phyloP scores from a whole-genome alignment of 495 filamentous ascomycete species.

The Tetracladium marchalianum region DNA sequence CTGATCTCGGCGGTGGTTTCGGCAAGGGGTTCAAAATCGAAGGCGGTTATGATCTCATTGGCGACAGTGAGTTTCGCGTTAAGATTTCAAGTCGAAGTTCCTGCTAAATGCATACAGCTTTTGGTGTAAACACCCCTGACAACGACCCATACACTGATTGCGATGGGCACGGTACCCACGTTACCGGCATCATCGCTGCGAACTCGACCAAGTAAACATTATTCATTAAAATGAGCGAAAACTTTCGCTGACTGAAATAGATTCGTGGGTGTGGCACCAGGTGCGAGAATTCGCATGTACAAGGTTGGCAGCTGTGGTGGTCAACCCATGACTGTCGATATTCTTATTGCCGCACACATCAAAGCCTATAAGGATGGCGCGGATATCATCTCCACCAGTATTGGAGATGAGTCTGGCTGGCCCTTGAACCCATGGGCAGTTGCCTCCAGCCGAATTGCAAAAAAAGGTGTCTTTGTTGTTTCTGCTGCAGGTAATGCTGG shows the following conservation, averaged over 20 bases:
- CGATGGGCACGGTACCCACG: slow-evolving; percentile 36
- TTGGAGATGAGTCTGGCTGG: too few relatives aligned
- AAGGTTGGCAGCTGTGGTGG: slow-evolving; percentile 29
- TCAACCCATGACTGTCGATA: slow-evolving; percentile 14
- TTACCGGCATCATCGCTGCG: slow-evolving; percentile 38
- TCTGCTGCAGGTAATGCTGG: too few relatives aligned
- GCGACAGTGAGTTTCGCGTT: slow-evolving; percentile 13
- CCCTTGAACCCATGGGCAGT: too few relatives aligned
- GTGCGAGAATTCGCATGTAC: slow-evolving; percentile 36
- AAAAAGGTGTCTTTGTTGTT: too few relatives aligned
- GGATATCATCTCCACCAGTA: slow-evolving; percentile 24
- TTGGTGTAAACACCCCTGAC: slow-evolving; percentile 1
- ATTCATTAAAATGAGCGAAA: too few relatives aligned
- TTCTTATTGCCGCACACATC: slow-evolving; percentile 28
- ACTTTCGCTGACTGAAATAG: too few relatives aligned
- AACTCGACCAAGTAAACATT: slow-evolving; percentile 8
- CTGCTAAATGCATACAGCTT: too few relatives aligned
- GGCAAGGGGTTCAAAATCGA: slow-evolving; percentile 29
- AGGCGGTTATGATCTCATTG: slow-evolving; percentile 27
- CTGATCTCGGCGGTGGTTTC: slow-evolving; percentile 32
- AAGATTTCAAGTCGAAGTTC: too few relatives aligned
- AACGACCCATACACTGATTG: slow-evolving; percentile 30
- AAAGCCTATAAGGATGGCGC: slow-evolving; percentile 31
- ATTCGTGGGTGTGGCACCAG: slow-evolving; percentile 35
- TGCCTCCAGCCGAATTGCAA: too few relatives aligned